These are phyloP conservation scores for Xylaria telfairii DNA, from an alignment of 495 filamentous ascomycete species.

Conservation along the genomic window DNA sequence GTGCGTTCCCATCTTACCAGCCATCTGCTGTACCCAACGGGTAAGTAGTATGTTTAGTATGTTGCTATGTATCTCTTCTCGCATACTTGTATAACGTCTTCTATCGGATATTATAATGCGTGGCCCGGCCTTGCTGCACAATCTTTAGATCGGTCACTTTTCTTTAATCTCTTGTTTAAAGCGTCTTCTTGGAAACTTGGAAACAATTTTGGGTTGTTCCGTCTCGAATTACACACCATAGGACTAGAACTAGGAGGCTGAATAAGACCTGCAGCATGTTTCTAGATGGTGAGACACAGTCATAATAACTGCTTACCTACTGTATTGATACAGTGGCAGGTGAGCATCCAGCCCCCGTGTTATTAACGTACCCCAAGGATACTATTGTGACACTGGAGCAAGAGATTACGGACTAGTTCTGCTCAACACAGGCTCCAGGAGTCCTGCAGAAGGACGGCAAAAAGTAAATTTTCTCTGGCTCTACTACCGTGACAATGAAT, in stretches of 20 bases:
- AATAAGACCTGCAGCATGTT: not conserved
- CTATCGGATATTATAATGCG: not conserved
- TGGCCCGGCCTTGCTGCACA: not conserved
- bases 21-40: not conserved
- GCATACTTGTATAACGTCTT: not conserved
- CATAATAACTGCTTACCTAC: not conserved
- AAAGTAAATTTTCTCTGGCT: not conserved
- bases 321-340: not conserved
- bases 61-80: not conserved
- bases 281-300: not conserved
- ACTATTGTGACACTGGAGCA: not conserved
- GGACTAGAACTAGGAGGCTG: not conserved
- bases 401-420: conserved; percentile 5
- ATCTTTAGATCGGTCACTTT: not conserved
- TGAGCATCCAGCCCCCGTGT: not conserved
- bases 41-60: not conserved
- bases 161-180: not conserved
- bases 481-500: not conserved
- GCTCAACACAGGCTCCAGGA: not conserved
- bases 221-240: too few species aligned
- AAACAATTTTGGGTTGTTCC: not conserved
- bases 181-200: not conserved
- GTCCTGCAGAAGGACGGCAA: not conserved
- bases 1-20: not conserved
- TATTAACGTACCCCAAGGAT: not conserved